phyloP scores from a whole-genome alignment of 2,329 filamentous ascomycete species.

The Fusarium pseudograminearum region DNA sequence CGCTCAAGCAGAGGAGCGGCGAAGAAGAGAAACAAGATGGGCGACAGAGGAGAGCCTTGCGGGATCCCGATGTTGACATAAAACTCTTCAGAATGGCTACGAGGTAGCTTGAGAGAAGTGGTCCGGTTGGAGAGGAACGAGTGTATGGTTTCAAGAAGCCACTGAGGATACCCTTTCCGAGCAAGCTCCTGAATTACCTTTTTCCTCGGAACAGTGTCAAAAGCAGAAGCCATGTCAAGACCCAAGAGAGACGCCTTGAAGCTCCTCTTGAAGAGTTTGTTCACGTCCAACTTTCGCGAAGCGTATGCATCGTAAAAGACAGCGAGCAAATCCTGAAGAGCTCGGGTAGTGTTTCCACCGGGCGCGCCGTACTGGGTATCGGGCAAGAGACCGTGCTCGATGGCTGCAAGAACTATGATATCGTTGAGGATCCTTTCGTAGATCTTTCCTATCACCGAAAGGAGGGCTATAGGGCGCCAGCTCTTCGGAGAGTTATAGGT shows the following conservation, averaged over 20 bases:
- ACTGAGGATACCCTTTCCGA: constrained; percentile 1
- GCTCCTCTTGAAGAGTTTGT: background rate
- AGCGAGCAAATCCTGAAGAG: background rate
- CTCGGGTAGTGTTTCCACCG: constrained; percentile 4
- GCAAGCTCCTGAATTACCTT: constrained; percentile 7
- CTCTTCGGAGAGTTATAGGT: background rate
- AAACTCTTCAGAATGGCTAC: background rate
- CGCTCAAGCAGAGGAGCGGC: background rate
- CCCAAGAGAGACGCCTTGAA: background rate
- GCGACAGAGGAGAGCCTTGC: constrained; percentile 14
- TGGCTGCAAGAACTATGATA: background rate
- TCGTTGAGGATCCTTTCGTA: constrained; percentile 4
- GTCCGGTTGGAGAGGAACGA: constrained; percentile 15
- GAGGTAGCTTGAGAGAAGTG: constrained; percentile 6
- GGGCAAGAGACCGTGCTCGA: constrained; percentile 7
- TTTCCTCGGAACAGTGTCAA: background rate
- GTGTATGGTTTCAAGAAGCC: background rate
- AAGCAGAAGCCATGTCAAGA: constrained; percentile 22
- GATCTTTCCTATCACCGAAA: constrained; percentile 8
- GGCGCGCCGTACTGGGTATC: constrained; percentile 7
- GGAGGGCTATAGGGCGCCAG: constrained; percentile 14
- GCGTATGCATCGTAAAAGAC: too few species aligned
- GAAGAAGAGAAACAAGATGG: constrained; percentile 24
- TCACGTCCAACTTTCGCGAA: too few species aligned
- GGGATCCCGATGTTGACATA: constrained; percentile 23